Evolutionary conservation across 768 basidiomycete species (phyloP).

Genomic region (Chalciporus chontae): DNA sequence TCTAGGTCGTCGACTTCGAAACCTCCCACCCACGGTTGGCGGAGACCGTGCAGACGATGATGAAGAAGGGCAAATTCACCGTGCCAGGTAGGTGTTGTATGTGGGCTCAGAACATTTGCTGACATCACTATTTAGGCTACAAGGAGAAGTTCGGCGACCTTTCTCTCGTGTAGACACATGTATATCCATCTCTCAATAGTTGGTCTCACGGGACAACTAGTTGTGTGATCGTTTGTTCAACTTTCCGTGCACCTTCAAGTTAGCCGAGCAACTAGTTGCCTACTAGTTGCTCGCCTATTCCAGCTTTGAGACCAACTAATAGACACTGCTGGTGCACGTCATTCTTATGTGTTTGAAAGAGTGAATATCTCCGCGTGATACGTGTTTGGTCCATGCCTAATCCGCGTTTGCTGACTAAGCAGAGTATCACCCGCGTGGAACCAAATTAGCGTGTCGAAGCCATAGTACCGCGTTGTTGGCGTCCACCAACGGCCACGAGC

Average conservation of each 20-base stretch:
- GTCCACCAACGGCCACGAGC: slow-evolving; percentile 5
- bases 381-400: no score
- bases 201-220: no score
- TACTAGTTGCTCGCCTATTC: no score
- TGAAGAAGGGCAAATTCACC: slow-evolving; percentile 97
- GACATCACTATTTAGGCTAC: slow-evolving; percentile 51
- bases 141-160: slow-evolving; percentile 97
- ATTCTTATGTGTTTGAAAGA: background rate
- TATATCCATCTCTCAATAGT: slow-evolving; percentile 19
- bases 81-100: slow-evolving; percentile 66
- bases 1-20: slow-evolving; percentile 82
- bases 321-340: slow-evolving; percentile 11
- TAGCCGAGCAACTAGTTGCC: no score
- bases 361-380: background rate
- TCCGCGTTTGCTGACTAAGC: slow-evolving; percentile 23
- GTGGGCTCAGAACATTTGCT: background rate
- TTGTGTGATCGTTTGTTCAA: no score
- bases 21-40: slow-evolving; percentile 89
- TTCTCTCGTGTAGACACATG: slow-evolving; percentile 70
- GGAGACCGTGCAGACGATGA: slow-evolving; percentile 90
- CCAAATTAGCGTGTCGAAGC: background rate
- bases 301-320: no score
- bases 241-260: no score
- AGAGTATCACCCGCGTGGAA: background rate
- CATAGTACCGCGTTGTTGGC: slow-evolving; percentile 6